Evolutionary conservation across 2,329 filamentous ascomycete species (phyloP).

Genomic region (Colletotrichum sp.): DNA sequence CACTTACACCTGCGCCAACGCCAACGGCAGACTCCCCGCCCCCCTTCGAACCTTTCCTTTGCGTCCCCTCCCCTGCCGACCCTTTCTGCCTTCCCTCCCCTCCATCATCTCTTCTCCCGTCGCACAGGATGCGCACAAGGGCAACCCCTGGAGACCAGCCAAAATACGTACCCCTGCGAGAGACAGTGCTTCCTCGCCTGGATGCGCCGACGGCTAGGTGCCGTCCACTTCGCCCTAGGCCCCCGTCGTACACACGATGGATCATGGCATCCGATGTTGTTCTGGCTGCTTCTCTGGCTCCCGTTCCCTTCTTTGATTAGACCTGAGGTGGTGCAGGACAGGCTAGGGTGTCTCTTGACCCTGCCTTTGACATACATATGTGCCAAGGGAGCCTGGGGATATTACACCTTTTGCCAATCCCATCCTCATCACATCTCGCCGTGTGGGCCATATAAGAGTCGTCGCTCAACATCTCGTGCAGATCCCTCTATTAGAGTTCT

Average conservation of each 20-base stretch:
- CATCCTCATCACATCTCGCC: constrained; percentile 4
- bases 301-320: constrained; percentile 18
- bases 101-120: constrained; percentile 16
- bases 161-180: constrained; percentile 3
- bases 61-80: not conserved
- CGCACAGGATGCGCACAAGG: constrained; percentile 1
- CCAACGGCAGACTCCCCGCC: not conserved
- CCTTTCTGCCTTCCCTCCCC: not conserved
- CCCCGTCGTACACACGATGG: constrained; percentile 3
- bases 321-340: not conserved
- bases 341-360: not conserved
- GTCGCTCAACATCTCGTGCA: not conserved
- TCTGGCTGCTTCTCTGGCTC: not conserved
- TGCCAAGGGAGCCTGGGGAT: not conserved
- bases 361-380: constrained; percentile 1
- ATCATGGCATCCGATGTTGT: constrained; percentile 12
- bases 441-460: constrained; percentile 11
- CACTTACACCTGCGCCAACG: not conserved
- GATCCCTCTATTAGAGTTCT: constrained; percentile 1
- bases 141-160: not conserved
- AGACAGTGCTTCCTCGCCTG: not conserved
- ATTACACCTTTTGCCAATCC: not conserved
- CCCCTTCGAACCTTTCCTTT: not conserved
- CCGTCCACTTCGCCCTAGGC: not conserved
- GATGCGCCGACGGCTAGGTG: constrained; percentile 4